Conservation (phyloP, 176 grass and related monocot species). For the Dendrocalamus sinicus region DNA sequence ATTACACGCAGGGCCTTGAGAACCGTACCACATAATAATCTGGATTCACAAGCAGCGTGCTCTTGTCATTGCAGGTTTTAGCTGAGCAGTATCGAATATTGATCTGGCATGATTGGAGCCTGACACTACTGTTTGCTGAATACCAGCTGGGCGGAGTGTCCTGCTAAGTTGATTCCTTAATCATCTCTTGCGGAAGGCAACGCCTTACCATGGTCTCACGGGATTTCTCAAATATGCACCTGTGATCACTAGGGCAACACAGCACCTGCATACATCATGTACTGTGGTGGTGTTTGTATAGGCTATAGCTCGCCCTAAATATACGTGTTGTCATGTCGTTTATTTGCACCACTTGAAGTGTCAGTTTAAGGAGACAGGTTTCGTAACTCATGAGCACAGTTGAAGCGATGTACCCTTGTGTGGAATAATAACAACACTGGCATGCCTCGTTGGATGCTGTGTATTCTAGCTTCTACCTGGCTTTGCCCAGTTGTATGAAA, state of each 20-base stretch:
- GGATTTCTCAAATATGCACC: constrained; percentile 43
- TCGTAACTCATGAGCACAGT: not conserved
- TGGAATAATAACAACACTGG: not conserved
- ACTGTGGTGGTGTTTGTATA: constrained; percentile 16
- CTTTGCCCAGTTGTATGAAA: not conserved
- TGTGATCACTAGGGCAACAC: constrained; percentile 19
- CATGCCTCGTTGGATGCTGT: not conserved
- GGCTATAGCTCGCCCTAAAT: constrained; percentile 23
- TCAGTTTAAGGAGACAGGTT: not conserved
- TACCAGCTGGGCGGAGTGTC: not conserved
- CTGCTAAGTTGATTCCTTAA: not conserved
- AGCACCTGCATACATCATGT: not conserved
- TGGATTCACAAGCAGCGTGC: constrained; percentile 8
- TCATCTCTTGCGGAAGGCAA: not conserved
- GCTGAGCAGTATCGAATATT: not conserved
- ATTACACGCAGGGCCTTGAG: not conserved
- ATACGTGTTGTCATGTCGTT: not conserved
- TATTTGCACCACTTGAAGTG: not conserved
- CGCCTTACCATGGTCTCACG: constrained; percentile 39
- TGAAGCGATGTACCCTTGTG: not conserved
- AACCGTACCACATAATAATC: not conserved
- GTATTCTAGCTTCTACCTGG: not conserved
- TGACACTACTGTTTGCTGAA: constrained; percentile 5
- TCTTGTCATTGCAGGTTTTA: constrained; percentile 36
- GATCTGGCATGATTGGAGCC: not conserved